Conservation (phyloP, 306 rosid species). For the Prosopis cineraria region DNA sequence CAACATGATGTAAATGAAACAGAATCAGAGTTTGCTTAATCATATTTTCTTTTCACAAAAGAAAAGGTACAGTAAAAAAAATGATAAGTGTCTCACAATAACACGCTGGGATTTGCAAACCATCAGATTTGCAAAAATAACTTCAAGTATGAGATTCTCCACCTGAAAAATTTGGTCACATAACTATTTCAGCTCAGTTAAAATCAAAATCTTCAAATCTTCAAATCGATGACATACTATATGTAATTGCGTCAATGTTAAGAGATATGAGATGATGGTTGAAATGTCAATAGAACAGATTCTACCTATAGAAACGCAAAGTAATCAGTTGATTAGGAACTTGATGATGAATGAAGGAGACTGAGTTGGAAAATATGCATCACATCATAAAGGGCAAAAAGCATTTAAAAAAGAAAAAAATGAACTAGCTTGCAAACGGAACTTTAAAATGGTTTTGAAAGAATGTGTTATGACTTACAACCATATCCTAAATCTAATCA, state of each 20-base stretch:
- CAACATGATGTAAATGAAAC: slow-evolving; percentile 22
- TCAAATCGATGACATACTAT: slow-evolving; percentile 24
- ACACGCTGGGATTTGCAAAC: slow-evolving; percentile 69
- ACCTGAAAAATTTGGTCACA: slow-evolving; percentile 53
- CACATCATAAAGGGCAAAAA: neutral
- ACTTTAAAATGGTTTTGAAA: neutral
- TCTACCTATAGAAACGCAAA: neutral
- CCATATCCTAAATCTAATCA: neutral
- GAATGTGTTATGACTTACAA: slow-evolving; percentile 5
- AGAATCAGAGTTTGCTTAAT: slow-evolving; percentile 21
- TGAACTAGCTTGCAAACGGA: neutral
- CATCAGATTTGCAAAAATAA: slow-evolving; percentile 69
- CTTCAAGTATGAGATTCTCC: slow-evolving; percentile 83
- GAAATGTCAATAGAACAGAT: neutral
- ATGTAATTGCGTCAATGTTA: neutral
- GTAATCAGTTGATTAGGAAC: slow-evolving; percentile 9
- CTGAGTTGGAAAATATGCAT: neutral
- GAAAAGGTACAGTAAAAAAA: neutral
- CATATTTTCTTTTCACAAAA: slow-evolving; percentile 4
- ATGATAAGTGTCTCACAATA: slow-evolving; percentile 54
- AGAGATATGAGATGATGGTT: neutral
- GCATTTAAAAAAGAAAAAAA: neutral
- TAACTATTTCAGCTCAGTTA: slow-evolving; percentile 20
- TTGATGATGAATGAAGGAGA: slow-evolving; percentile 9
- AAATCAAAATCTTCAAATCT: neutral